A percentile compares a stretch with the other conserved stretches of the same genome.
Evolutionary conservation across 2,329 filamentous ascomycete species (phyloP).

Genomic region (Neocucurbitaria cava): DNA sequence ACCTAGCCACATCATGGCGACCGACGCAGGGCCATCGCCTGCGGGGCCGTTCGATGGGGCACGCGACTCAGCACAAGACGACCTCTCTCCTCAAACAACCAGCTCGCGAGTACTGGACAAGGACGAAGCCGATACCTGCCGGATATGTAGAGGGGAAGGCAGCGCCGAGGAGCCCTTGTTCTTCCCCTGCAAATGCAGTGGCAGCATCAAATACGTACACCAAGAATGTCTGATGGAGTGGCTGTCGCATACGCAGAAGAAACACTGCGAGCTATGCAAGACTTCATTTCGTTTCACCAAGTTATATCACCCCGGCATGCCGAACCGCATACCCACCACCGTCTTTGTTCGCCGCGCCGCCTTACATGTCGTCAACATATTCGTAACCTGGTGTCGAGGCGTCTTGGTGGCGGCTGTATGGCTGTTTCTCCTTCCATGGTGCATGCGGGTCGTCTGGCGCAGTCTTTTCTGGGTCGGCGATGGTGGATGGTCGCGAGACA

Average conservation of each 20-base stretch:
- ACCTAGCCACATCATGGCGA: conserved; percentile 27
- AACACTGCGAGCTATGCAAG: conserved; percentile 99
- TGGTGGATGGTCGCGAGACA: conserved; percentile 66
- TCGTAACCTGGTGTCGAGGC: conserved; percentile 80
- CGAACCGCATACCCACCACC: conserved; percentile 76
- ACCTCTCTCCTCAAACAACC: conserved; percentile 43
- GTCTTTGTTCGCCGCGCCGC: conserved; percentile 82
- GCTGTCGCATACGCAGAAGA: conserved; percentile 98
- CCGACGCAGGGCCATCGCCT: conserved; percentile 20
- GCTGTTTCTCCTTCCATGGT: conserved; percentile 86
- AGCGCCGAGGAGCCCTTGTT: conserved; percentile 85
- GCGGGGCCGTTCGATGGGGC: conserved; percentile 20
- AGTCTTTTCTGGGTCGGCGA: conserved; percentile 95
- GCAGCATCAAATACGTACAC: conserved; percentile 98
- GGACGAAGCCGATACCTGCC: conserved; percentile 80
- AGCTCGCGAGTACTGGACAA: conserved; percentile 42
- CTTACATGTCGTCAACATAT: conserved; percentile 73
- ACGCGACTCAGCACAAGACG: conserved; percentile 10
- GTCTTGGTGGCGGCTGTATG: conserved; percentile 83
- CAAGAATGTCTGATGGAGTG: conserved; percentile 99
- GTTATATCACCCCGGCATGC: conserved; percentile 95
- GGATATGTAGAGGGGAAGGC: conserved; percentile 93
- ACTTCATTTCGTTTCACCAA: conserved; percentile 98
- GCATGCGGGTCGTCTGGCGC: conserved; percentile 91
- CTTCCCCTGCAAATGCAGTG: conserved; percentile 98